Evolutionary conservation across 2,329 filamentous ascomycete species (phyloP).

Genomic region (Venturia asperata): DNA sequence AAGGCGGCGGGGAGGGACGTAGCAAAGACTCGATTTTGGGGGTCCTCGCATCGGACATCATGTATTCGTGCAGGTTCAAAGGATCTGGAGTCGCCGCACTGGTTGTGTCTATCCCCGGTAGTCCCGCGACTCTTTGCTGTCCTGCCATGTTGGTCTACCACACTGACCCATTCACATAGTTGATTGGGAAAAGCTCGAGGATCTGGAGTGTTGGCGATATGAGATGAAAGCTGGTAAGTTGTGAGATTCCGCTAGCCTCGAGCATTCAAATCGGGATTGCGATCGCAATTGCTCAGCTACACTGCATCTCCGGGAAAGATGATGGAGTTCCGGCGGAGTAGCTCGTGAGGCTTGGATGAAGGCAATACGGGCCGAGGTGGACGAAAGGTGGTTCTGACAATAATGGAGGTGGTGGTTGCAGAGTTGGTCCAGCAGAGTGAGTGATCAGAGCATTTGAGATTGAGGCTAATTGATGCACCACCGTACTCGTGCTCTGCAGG

Average conservation of each 20-base stretch:
- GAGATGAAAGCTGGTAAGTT: not conserved
- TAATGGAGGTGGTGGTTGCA: not conserved
- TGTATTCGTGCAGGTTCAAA: slow-evolving; percentile 16
- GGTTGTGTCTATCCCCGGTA: not conserved
- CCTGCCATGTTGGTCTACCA: slow-evolving; percentile 7
- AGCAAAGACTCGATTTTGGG: slow-evolving; percentile 10
- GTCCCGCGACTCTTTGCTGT: not conserved
- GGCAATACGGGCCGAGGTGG: not conserved
- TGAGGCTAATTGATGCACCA: not conserved
- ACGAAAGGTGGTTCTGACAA: not conserved
- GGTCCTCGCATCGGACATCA: slow-evolving; percentile 17
- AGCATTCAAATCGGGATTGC: not conserved
- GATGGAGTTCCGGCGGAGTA: not conserved
- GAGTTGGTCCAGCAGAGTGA: not conserved
- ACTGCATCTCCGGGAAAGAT: not conserved
- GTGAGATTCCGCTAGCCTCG: not conserved
- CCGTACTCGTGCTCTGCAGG: not conserved
- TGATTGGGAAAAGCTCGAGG: not conserved
- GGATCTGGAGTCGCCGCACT: slow-evolving; percentile 2
- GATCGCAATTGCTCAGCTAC: not conserved
- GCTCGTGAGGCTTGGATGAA: not conserved
- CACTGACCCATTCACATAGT: not conserved
- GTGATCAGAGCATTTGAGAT: not conserved
- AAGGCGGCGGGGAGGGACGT: slow-evolving; percentile 2
- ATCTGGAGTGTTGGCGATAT: not conserved